Percentiles rank a stretch among this genome's conserved stretches.
These are phyloP conservation scores for Rachicladosporium sp. DNA, from an alignment of 2,329 filamentous ascomycete species.

Conservation along the genomic window DNA sequence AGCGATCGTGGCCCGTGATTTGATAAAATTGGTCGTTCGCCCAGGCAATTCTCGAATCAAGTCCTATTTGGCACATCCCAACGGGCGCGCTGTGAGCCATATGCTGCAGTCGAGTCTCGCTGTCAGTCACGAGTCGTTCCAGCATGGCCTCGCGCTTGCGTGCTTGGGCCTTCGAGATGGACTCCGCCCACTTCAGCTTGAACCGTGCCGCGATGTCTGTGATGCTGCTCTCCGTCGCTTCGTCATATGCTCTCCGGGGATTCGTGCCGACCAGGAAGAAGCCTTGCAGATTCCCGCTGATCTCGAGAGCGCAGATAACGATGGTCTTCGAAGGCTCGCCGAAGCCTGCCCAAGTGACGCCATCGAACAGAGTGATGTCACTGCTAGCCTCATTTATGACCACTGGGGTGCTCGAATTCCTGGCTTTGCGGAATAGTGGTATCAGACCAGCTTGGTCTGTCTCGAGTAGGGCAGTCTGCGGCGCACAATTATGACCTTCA, in stretches of 20 bases:
- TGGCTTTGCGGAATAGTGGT: too few relatives aligned
- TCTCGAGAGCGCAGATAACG: constrained; percentile 8
- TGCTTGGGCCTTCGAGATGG: constrained; percentile 8
- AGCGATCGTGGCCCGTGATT: constrained; percentile 11
- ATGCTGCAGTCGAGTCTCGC: constrained; percentile 25
- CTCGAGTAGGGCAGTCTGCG: constrained; percentile 1
- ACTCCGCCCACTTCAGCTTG: constrained; percentile 10
- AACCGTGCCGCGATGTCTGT: constrained; percentile 8
- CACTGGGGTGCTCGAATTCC: too few relatives aligned
- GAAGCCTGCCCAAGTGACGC: constrained; percentile 12
- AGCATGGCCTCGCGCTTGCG: constrained; percentile 6
- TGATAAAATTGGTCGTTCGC: constrained; percentile 24
- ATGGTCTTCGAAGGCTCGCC: constrained; percentile 10
- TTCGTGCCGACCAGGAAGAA: constrained; percentile 15
- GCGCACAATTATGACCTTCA: constrained; percentile 5
- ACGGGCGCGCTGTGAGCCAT: constrained; percentile 28
- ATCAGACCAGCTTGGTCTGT: too few relatives aligned
- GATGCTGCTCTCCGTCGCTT: constrained; percentile 6
- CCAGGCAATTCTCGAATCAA: constrained; percentile 24
- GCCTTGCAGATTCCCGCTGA: constrained; percentile 7
- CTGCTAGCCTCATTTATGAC: too few relatives aligned
- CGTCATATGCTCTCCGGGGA: constrained; percentile 12
- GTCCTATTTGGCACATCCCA: constrained; percentile 24
- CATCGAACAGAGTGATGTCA: constrained; percentile 7
- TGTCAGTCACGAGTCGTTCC: constrained; percentile 10